phyloP scores from a whole-genome alignment of 768 basidiomycete genomes.

The Boletus insuetus region DNA sequence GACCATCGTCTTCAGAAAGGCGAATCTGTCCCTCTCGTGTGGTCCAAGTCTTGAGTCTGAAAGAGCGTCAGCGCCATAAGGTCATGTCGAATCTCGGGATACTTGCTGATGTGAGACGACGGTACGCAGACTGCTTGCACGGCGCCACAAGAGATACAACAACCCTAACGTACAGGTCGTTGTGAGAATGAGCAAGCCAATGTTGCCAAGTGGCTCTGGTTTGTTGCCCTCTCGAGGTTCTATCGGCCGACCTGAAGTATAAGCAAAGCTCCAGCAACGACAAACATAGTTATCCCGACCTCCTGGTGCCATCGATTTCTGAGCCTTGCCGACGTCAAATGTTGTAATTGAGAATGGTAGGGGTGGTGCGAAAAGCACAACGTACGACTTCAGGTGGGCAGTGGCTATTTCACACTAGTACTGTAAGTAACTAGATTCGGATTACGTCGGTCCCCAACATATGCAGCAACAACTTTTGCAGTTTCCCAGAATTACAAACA shows the following conservation, averaged over 20 bases:
- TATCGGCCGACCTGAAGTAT: constrained; percentile 22
- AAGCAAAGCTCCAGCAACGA: background rate
- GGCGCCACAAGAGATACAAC: constrained; percentile 62
- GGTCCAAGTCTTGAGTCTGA: constrained; percentile 57
- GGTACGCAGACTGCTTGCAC: constrained; percentile 51
- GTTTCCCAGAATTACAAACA: background rate
- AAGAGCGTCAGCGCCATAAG: background rate
- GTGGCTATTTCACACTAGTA: no score
- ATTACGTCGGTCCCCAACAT: no score
- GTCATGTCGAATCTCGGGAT: background rate
- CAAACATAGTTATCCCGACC: constrained; percentile 10
- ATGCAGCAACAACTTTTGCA: no score
- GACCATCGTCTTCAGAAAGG: constrained; percentile 68
- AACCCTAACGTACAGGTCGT: constrained; percentile 56
- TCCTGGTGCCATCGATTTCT: constrained; percentile 24
- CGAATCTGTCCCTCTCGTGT: constrained; percentile 57
- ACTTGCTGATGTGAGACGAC: constrained; percentile 65
- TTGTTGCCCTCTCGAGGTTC: constrained; percentile 60
- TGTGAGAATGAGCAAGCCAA: constrained; percentile 51
- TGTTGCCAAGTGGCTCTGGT: constrained; percentile 62
- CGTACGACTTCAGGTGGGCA: no score
- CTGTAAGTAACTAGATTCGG: no score
- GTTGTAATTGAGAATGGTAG: background rate
- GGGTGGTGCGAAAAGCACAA: background rate
- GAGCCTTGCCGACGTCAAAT: background rate